A percentile compares a stretch with the other conserved stretches of the same genome.
phyloP scores from a whole-genome alignment of 2,329 filamentous ascomycete genomes.

The Botrytis byssoidea region DNA sequence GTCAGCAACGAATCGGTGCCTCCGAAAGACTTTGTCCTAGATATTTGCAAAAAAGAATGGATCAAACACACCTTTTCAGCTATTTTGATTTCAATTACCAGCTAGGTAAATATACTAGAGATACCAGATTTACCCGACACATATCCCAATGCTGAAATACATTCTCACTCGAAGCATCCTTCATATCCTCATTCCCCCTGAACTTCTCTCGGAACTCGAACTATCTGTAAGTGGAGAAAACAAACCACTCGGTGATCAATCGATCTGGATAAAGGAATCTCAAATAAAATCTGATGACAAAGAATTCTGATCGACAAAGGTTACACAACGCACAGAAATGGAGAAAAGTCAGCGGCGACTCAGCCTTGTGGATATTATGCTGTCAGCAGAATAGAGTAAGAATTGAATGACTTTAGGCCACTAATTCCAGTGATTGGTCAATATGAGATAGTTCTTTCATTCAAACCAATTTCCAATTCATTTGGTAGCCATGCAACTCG shows the following conservation, averaged over 20 bases:
- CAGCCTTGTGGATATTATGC: neutral
- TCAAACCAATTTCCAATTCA: neutral
- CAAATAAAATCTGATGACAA: neutral
- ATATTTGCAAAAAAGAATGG: neutral
- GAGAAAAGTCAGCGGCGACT: neutral
- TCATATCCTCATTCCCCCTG: neutral
- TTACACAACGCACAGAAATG: neutral
- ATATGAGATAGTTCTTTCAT: neutral
- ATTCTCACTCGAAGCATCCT: neutral
- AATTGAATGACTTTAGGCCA: neutral
- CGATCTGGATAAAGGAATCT: neutral
- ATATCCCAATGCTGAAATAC: neutral
- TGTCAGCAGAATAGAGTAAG: neutral
- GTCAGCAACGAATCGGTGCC: neutral
- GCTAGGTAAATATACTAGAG: fast-evolving
- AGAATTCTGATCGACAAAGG: neutral
- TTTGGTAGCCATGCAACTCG: no score
- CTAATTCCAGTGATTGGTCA: neutral
- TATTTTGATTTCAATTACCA: fast-evolving
- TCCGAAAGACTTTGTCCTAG: neutral
- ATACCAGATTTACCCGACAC: neutral
- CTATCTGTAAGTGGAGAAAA: neutral
- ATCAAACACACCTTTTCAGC: neutral
- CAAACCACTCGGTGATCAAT: neutral
- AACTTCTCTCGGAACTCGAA: neutral